Evolutionary conservation across 345 rosid species (phyloP).

Genomic region (Rhodamnia argentea): DNA sequence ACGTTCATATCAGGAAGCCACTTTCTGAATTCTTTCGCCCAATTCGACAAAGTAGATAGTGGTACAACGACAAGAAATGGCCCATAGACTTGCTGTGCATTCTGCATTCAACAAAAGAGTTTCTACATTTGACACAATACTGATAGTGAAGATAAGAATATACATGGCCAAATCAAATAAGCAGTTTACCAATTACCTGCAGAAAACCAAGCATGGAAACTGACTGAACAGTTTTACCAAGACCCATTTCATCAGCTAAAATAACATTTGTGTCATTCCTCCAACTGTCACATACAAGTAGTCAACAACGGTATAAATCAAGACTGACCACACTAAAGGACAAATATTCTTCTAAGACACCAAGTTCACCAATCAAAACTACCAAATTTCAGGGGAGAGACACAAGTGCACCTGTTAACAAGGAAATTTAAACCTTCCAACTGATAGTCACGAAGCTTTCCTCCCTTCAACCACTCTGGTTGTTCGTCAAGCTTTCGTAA

Average conservation of each 20-base stretch:
- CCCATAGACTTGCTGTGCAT: conserved; percentile 89
- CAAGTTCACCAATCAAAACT: background rate
- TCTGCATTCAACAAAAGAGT: conserved; percentile 30
- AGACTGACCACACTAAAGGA: background rate
- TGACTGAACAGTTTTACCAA: conserved; percentile 99
- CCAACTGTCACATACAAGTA: conserved; percentile 53
- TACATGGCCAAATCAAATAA: background rate
- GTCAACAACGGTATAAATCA: background rate
- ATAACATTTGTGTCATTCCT: conserved; percentile 99
- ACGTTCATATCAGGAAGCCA: conserved; percentile 96
- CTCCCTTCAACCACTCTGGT: conserved; percentile 94
- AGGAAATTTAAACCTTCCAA: conserved; percentile 97
- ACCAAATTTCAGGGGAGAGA: background rate
- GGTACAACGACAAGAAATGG: conserved; percentile 99
- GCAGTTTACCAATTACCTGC: conserved; percentile 45
- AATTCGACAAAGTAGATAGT: conserved; percentile 89
- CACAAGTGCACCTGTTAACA: conserved; percentile 71
- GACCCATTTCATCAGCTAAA: conserved; percentile 99
- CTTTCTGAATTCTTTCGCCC: conserved; percentile 98
- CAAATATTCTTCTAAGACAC: background rate
- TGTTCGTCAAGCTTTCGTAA: conserved; percentile 97
- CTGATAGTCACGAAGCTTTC: conserved; percentile 97
- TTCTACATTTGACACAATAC: background rate
- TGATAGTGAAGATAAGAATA: background rate
- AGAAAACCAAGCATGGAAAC: conserved; percentile 98